These are phyloP conservation scores for Plicaturopsis crispa DNA, from an alignment of 768 basidiomycete genomes.

Conservation along the genomic window DNA sequence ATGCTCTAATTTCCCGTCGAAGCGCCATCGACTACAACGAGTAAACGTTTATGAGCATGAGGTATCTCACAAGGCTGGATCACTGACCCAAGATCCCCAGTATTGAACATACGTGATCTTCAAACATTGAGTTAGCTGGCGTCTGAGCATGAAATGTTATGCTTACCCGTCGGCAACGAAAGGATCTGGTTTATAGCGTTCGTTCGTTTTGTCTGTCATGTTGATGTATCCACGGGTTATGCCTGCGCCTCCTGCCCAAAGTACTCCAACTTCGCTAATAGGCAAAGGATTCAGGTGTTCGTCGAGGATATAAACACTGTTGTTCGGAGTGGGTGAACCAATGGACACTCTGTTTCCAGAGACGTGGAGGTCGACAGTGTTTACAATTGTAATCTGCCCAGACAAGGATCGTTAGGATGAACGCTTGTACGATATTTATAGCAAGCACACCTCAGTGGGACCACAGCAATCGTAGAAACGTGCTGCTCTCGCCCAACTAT, in stretches of 20 bases:
- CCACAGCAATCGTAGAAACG: slow-evolving; percentile 49
- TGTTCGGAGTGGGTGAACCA: slow-evolving; percentile 49
- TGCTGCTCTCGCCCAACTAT: slow-evolving; percentile 35
- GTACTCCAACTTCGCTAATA: slow-evolving; percentile 30
- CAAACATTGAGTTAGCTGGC: slow-evolving; percentile 1
- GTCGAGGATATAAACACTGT: slow-evolving; percentile 32
- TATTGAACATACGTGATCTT: slow-evolving; percentile 52
- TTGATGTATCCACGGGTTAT: slow-evolving; percentile 50
- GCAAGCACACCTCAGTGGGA: slow-evolving; percentile 39
- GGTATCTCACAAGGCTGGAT: background rate
- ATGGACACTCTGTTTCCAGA: slow-evolving; percentile 35
- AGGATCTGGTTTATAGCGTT: slow-evolving; percentile 43
- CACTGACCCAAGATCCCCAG: slow-evolving; percentile 47
- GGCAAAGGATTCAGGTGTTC: slow-evolving; percentile 21
- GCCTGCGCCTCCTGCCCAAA: slow-evolving; percentile 62
- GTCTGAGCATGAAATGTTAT: background rate
- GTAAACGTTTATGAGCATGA: slow-evolving; percentile 4
- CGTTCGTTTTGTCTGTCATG: slow-evolving; percentile 44
- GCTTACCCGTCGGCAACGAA: slow-evolving; percentile 41
- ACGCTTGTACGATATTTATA: background rate
- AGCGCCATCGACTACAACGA: slow-evolving; percentile 34
- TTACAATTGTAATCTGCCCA: slow-evolving; percentile 44
- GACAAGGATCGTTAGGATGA: slow-evolving; percentile 1
- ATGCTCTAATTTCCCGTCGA: slow-evolving; percentile 47
- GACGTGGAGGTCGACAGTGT: slow-evolving; percentile 44